Evolutionary conservation across 2,329 filamentous ascomycete genomes (phyloP).

Genomic region (Trichoderma atrobrunneum): DNA sequence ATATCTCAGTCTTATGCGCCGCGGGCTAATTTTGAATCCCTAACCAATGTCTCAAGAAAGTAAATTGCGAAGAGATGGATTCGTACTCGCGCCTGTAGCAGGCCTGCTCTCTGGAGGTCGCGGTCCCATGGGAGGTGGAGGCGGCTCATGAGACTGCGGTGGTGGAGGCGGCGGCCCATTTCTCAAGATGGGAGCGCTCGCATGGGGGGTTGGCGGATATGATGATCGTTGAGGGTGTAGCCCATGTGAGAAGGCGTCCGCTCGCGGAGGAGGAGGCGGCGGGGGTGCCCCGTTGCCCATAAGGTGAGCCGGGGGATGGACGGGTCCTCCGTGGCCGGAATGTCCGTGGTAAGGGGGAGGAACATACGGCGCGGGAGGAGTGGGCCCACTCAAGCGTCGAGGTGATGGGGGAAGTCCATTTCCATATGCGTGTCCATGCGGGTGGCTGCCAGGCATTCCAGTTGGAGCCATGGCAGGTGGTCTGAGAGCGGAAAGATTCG

Average conservation of each 20-base stretch:
- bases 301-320: slow-evolving; percentile 31
- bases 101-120: slow-evolving; percentile 43
- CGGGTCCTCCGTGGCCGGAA: slow-evolving; percentile 20
- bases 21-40: background rate
- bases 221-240: slow-evolving; percentile 42
- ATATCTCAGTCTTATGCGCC: background rate
- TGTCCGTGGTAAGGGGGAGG: slow-evolving; percentile 35
- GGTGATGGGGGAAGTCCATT: slow-evolving; percentile 51
- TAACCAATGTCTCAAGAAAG: slow-evolving; percentile 51
- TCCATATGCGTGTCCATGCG: slow-evolving; percentile 35
- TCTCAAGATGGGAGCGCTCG: slow-evolving; percentile 45
- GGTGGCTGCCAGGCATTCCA: slow-evolving; percentile 38
- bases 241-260: slow-evolving; percentile 40
- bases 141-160: slow-evolving; percentile 23
- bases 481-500: slow-evolving; percentile 46
- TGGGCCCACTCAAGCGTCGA: slow-evolving; percentile 43
- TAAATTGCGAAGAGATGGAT: slow-evolving; percentile 71
- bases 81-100: slow-evolving; percentile 69
- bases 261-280: slow-evolving; percentile 24
- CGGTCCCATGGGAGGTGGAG: slow-evolving; percentile 28
- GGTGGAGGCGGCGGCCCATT: slow-evolving; percentile 32
- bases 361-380: slow-evolving; percentile 42
- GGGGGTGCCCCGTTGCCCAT: slow-evolving; percentile 35
- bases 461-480: slow-evolving; percentile 46
- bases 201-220: slow-evolving; percentile 41